Base-by-base conservation (phyloP, 495 filamentous ascomycete species). In the Umbilicaria muhlenbergii region DNA sequence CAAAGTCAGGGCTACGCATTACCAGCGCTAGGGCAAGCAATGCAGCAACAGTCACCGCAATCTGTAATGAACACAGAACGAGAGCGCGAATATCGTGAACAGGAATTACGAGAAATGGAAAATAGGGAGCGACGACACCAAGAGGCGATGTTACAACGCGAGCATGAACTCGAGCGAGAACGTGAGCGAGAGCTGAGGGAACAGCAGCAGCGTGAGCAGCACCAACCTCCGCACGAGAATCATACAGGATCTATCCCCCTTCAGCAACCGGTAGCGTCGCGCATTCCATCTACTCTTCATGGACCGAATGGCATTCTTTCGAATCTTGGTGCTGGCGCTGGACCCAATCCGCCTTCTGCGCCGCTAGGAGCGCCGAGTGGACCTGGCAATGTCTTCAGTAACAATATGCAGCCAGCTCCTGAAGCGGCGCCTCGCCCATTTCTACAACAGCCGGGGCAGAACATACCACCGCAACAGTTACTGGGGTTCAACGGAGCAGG, bases 261-360 rank as follows among this genome's bases (percentile, higher is more conserved):
- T 51, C 87, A 94, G 56, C 87, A 94, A 55, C 87, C 87, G 2
- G 83, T 93, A 39, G 86, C 87, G 36, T 85, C 81, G 34, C 75
- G 83, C 52, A 73, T 86, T 13, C 67, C 84, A 7, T 81, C 77
- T 42, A 76, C 79, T 32, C 87, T 92, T 41, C 86, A 91, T 54
- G 86, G 83, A 33, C 87, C 87, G 11, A 84, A 86, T 53, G 87
- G 87, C 11, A 68, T 95, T 10, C 74, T 93, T 31, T 80, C 81
- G 1, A 86, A 81, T 48, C 72, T 84, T 46, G 76, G 78, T 31
- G 64, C 60, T n/a, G 46, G 66, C 39, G 57, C 73, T 44, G 66
- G 74, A 19, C 58, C 66, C 2, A 69, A 60, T 48, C 60, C 62
- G 12, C 63, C 68, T 11, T 54, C 66, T 40, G 72, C 73, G 17